Evolutionary conservation across 495 filamentous ascomycete species (phyloP).

Genomic region (Aspergillus asperescens): DNA sequence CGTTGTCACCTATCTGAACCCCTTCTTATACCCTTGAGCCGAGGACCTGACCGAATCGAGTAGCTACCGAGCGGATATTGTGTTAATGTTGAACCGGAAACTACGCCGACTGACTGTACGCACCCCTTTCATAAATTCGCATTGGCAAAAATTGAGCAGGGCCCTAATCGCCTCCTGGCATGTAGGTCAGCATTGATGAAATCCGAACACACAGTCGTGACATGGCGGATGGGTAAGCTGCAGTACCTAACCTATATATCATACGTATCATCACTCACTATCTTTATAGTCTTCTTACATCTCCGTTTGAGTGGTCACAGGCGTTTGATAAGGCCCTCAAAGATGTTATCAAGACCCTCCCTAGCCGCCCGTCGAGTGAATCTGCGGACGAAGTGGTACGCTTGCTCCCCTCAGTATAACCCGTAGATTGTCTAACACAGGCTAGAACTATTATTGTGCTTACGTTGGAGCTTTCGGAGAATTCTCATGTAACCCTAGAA

Average conservation of each 20-base stretch:
- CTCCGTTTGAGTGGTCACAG: constrained; percentile 80
- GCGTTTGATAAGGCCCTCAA: constrained; percentile 89
- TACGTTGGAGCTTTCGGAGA: constrained; percentile 94
- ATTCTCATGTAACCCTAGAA: constrained; percentile 90
- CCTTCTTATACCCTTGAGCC: background rate
- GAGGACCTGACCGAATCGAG: constrained; percentile 18
- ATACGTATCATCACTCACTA: constrained; percentile 5
- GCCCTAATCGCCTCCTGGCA: background rate
- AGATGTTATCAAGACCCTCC: constrained; percentile 72
- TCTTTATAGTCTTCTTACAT: constrained; percentile 57
- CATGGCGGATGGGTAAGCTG: constrained; percentile 69
- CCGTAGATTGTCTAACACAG: constrained; percentile 7
- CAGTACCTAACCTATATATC: background rate
- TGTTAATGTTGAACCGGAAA: constrained; percentile 88
- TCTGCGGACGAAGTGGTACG: constrained; percentile 57
- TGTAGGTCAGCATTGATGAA: constrained; percentile 87
- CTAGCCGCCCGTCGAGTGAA: constrained; percentile 56
- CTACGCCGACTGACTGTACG: constrained; percentile 61
- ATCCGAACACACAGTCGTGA: constrained; percentile 85
- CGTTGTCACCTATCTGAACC: constrained; percentile 11
- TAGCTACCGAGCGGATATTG: constrained; percentile 77
- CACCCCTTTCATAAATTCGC: background rate
- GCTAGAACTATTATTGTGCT: constrained; percentile 82
- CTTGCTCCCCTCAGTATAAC: background rate
- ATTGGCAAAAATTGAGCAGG: background rate